phyloP scores from a whole-genome alignment of 768 basidiomycete species.

The Kwoniella dejecticola region DNA sequence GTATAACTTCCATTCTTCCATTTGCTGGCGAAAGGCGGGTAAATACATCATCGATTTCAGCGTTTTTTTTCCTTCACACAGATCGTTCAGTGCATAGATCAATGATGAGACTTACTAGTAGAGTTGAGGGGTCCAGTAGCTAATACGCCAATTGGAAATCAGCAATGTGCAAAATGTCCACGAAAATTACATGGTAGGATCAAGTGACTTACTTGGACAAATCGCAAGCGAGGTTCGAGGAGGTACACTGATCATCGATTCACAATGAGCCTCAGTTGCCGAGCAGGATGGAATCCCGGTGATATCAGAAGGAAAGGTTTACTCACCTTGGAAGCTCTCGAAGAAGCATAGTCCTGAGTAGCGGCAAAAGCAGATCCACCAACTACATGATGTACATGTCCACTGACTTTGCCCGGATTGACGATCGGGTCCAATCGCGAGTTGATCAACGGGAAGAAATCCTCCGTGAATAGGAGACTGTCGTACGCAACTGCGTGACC shows the following conservation, averaged over 20 bases:
- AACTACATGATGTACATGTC: slow-evolving; percentile 48
- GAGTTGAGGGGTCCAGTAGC: slow-evolving; percentile 37
- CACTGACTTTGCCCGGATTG: slow-evolving; percentile 36
- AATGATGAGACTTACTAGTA: slow-evolving; percentile 28
- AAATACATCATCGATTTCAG: too few relatives aligned
- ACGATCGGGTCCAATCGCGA: slow-evolving; percentile 50
- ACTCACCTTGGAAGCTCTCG: slow-evolving; percentile 14
- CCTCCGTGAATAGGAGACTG: slow-evolving; percentile 17
- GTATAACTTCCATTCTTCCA: slow-evolving; percentile 31
- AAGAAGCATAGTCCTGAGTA: slow-evolving; percentile 3
- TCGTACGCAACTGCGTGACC: slow-evolving; percentile 5
- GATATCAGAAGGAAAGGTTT: not conserved
- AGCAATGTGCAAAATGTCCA: not conserved
- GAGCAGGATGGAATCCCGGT: not conserved
- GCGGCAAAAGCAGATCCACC: slow-evolving; percentile 39
- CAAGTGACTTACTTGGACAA: slow-evolving; percentile 24
- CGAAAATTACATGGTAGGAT: not conserved
- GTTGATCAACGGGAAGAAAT: slow-evolving; percentile 22
- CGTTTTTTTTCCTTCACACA: too few relatives aligned
- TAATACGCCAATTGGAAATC: not conserved
- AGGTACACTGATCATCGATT: slow-evolving; percentile 30
- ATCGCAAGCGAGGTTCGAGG: slow-evolving; percentile 29
- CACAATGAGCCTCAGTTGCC: not conserved
- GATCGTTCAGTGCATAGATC: not conserved
- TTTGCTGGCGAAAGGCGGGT: slow-evolving; percentile 27